phyloP scores from a whole-genome alignment of 1,139 yeast genomes.

The Candida glucosophila region DNA sequence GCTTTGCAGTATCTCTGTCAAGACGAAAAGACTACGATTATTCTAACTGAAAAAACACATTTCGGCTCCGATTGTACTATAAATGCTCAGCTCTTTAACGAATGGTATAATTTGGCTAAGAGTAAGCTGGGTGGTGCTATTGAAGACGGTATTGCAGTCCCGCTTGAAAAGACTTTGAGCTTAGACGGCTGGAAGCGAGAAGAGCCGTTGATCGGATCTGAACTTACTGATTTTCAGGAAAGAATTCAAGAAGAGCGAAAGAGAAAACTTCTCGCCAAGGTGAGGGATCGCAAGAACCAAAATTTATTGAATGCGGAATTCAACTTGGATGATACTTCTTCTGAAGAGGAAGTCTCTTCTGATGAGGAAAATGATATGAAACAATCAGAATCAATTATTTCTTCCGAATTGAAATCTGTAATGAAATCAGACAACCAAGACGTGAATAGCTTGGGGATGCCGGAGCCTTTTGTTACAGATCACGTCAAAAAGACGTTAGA shows the following conservation, averaged over 20 bases:
- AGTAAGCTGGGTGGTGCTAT: constrained; percentile 27
- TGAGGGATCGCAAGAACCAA: constrained; percentile 47
- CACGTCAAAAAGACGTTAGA: constrained; percentile 30
- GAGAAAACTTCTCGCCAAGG: constrained; percentile 42
- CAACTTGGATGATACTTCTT: constrained; percentile 27
- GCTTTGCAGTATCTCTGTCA: constrained; percentile 53
- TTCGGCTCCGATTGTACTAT: constrained; percentile 20
- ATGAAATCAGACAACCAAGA: constrained; percentile 4
- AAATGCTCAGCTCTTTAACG: constrained; percentile 34
- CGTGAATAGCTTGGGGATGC: constrained; percentile 27
- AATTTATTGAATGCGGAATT: constrained; percentile 41
- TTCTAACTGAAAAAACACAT: constrained; percentile 59
- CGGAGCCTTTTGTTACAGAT: constrained; percentile 35
- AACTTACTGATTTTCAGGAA: constrained; percentile 39
- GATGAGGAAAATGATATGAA: constrained; percentile 5
- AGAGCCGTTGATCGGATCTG: constrained; percentile 42
- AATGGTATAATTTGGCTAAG: constrained; percentile 46
- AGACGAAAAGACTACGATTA: constrained; percentile 58
- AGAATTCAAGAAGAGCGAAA: constrained; percentile 34
- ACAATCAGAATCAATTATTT: too few relatives aligned
- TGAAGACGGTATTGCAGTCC: constrained; percentile 54
- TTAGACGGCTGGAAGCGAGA: constrained; percentile 33
- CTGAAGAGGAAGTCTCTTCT: constrained; percentile 11
- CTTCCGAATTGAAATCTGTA: too few relatives aligned
- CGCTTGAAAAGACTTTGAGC: constrained; percentile 32